phyloP scores from a whole-genome alignment of 495 filamentous ascomycete genomes.

The Trichoderma parareesei region DNA sequence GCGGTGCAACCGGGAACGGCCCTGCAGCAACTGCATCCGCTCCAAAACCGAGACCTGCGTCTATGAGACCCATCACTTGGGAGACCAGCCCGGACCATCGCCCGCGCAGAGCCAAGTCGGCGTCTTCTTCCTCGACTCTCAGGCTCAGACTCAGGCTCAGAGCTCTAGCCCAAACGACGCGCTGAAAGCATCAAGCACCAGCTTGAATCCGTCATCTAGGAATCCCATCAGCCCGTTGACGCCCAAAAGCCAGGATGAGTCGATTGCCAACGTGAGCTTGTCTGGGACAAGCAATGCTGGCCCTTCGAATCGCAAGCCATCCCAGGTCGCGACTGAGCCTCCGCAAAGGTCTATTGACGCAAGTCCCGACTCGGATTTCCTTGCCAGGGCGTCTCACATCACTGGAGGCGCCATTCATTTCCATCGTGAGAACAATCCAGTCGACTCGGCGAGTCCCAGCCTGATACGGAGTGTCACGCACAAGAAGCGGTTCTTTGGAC shows the following conservation, averaged over 20 bases:
- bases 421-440: not conserved
- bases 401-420: not conserved
- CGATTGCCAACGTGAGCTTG: not conserved
- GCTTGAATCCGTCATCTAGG: not conserved
- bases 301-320: not conserved
- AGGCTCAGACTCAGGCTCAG: not conserved
- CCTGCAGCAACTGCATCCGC: conserved; percentile 43
- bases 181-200: not conserved
- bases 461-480: conserved; percentile 15
- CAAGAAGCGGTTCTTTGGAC: conserved; percentile 44
- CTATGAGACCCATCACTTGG: conserved; percentile 28
- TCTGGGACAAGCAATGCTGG: not conserved
- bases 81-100: conserved; percentile 14
- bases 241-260: not conserved
- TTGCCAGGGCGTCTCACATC: not conserved
- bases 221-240: not conserved
- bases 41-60: conserved; percentile 37
- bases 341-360: conserved; percentile 1
- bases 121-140: not conserved
- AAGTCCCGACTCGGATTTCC: not conserved
- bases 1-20: conserved; percentile 44
- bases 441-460: not conserved
- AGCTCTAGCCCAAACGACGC: not conserved
- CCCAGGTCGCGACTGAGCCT: conserved; percentile 19
- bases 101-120: conserved; percentile 12